Evolutionary conservation across 352 stramenopile genomes (phyloP), one percentile per base, ranked within the genome.

Genomic region (Pythium angustatum): DNA sequence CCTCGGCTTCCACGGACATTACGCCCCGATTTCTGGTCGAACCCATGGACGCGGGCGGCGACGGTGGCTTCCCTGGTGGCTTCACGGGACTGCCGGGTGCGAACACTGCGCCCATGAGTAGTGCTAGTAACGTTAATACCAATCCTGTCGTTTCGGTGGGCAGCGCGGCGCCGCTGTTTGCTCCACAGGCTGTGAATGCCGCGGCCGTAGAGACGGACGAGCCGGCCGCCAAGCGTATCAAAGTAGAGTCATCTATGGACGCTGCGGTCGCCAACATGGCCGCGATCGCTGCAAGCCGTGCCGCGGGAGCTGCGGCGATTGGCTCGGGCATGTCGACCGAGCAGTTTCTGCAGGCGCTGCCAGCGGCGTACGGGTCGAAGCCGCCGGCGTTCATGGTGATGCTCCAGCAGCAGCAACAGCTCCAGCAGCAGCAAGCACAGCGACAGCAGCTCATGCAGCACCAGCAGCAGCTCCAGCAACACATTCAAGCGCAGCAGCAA

Each of bases 311-410:
- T 4, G 9, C 38, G 8, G n/a, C 34, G 1, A 17, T 57, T 26
- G 65, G 52, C 27, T 60, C 44, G n/a, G 65, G 65, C 21, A 64
- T 73, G 24, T 65, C 70, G n/a, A 72, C 62, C n/a, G 61, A 65
- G n/a, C 48, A 66, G 62, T 76, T 76, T 34, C 26, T 75, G n/a
- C 69, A 85, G 54, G 53, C 76, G 52, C 64, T 81, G 36, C 69
- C 60, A 26, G 55, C 71, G 19, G 60, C 54, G 40, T 70, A 74
- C 44, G 22, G 72, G 36, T 38, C 48, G 11, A 44, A 60, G 22
- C 27, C 55, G 4, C 76, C 77, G 22, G 52, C 66, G 40, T 64
- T 72, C 27, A 71, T 82, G 65, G 50, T 64, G 21, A 54, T 72
- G 63, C 21, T 68, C 22, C 51, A 64, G 43, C 49, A 56, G 49